phyloP scores from a whole-genome alignment of 2,329 filamentous ascomycete genomes.

The Helicocarpus griseus region DNA sequence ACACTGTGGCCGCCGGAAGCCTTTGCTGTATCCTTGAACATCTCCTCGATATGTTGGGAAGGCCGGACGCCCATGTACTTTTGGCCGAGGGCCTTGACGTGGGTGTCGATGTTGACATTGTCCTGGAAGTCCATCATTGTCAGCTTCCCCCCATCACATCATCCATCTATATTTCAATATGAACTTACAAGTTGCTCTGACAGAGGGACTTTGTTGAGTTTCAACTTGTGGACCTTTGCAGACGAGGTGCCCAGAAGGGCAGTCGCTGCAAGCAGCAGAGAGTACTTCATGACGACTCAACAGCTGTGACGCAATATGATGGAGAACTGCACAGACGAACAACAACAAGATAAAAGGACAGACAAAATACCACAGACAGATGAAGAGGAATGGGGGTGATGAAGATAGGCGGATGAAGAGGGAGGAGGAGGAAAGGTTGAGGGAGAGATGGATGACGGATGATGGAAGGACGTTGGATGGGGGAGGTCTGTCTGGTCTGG shows the following conservation, averaged over 20 bases:
- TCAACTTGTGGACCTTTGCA: constrained; percentile 88
- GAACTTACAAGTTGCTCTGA: constrained; percentile 77
- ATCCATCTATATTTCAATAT: neutral
- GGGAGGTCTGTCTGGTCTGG: too few species aligned
- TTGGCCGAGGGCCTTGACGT: constrained; percentile 75
- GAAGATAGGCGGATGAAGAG: neutral
- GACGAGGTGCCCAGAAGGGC: constrained; percentile 73
- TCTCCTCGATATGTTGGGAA: constrained; percentile 58
- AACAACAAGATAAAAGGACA: neutral
- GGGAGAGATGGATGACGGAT: neutral
- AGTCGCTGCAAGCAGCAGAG: constrained; percentile 66
- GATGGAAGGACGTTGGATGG: neutral
- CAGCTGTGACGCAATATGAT: neutral
- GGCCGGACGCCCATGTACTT: constrained; percentile 89
- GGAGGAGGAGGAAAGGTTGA: neutral
- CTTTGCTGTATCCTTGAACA: constrained; percentile 67
- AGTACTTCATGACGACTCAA: constrained; percentile 64
- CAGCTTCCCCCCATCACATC: neutral
- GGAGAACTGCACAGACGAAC: neutral
- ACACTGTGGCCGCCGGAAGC: constrained; percentile 64
- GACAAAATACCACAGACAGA: neutral
- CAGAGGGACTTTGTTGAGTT: constrained; percentile 92
- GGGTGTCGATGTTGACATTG: constrained; percentile 66
- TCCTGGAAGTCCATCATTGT: constrained; percentile 42
- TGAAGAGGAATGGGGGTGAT: neutral